Conservation (phyloP, 2,329 filamentous ascomycete species). For the Mycocentrospora acerina region DNA sequence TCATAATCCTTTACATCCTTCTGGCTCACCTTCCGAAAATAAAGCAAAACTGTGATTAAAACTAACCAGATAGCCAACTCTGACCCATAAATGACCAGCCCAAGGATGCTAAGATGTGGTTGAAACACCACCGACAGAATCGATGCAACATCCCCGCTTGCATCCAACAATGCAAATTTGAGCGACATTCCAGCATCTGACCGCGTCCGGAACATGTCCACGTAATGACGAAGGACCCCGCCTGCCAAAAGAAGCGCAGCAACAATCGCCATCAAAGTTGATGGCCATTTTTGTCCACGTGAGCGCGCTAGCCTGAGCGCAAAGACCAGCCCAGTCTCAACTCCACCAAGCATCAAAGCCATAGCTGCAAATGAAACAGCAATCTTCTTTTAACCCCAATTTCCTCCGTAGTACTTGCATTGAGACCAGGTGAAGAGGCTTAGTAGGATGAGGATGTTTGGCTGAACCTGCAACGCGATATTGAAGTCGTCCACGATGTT, state of each 20-base stretch:
- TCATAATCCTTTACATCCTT: too few species aligned
- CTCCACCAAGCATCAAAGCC: constrained; percentile 58
- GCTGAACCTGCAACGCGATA: constrained; percentile 56
- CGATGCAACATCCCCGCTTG: constrained; percentile 67
- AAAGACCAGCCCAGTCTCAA: constrained; percentile 62
- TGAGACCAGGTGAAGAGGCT: constrained; percentile 58
- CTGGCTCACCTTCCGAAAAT: too few species aligned
- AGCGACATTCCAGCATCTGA: constrained; percentile 72
- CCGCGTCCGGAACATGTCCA: constrained; percentile 66
- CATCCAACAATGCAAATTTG: constrained; percentile 70
- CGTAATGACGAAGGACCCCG: constrained; percentile 68
- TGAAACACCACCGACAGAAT: constrained; percentile 66
- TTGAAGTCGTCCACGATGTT: constrained; percentile 58
- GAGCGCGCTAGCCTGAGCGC: constrained; percentile 51
- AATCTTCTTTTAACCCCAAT: too few species aligned
- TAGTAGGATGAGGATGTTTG: constrained; percentile 55
- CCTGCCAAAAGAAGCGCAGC: constrained; percentile 64
- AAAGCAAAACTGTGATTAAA: too few species aligned
- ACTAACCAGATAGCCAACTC: constrained; percentile 69
- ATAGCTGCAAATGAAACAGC: too few species aligned
- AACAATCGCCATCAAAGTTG: constrained; percentile 66
- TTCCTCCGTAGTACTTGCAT: too few species aligned
- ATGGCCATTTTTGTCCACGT: constrained; percentile 58
- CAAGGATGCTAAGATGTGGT: constrained; percentile 59
- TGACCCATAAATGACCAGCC: constrained; percentile 66